These are phyloP conservation scores for Cunninghamia lanceolata DNA, from an alignment of 75 land plant species.

Conservation along the genomic window DNA sequence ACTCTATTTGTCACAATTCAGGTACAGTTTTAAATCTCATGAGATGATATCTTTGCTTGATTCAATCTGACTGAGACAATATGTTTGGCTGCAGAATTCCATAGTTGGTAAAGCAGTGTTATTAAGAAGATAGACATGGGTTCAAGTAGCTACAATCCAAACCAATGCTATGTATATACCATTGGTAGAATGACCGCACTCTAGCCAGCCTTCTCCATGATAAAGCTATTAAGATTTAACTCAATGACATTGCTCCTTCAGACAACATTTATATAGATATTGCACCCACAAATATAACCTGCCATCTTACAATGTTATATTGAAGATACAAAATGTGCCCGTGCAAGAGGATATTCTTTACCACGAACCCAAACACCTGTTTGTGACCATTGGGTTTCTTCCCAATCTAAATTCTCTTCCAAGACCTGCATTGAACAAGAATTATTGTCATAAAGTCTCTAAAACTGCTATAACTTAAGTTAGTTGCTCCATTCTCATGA, in stretches of 20 bases:
- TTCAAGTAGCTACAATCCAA: background rate
- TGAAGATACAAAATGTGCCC: constrained; percentile 79
- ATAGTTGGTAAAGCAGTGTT: background rate
- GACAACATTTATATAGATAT: background rate
- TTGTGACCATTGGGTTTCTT: constrained; percentile 91
- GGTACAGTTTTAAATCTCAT: background rate
- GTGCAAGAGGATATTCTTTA: constrained; percentile 70
- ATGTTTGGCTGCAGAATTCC: background rate
- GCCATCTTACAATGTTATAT: constrained; percentile 13
- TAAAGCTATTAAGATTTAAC: background rate
- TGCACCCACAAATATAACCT: background rate
- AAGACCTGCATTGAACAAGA: constrained; percentile 44
- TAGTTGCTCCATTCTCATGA: background rate
- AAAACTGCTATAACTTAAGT: background rate
- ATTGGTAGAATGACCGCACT: background rate
- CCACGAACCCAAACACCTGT: constrained; percentile 86
- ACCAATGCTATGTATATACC: background rate
- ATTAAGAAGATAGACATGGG: background rate
- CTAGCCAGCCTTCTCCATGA: background rate
- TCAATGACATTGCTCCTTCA: background rate
- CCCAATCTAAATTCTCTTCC: constrained; percentile 82
- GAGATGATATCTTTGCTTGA: background rate
- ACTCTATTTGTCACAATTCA: background rate
- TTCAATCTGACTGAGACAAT: background rate
- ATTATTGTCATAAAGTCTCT: background rate